Percentiles rank a stretch among this genome's conserved stretches.
phyloP scores from a whole-genome alignment of 106 monocot genomes.

The Ottelia alismoides region DNA sequence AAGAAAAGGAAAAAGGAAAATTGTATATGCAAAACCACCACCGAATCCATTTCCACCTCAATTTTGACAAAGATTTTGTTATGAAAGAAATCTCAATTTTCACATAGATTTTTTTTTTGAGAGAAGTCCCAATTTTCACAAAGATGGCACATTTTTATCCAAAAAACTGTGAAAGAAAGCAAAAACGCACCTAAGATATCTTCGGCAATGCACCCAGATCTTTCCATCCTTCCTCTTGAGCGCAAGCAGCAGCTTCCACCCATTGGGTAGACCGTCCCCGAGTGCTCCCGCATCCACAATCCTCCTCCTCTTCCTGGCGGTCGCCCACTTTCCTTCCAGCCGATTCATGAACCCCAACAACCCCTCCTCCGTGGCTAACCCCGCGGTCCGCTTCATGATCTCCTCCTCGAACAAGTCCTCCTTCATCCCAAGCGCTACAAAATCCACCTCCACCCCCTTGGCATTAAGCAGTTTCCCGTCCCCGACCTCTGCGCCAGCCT shows the following conservation, averaged over 20 bases:
- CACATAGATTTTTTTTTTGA: no score
- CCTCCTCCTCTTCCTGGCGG: conserved; percentile 42
- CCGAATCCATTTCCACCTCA: no score
- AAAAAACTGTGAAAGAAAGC: no score
- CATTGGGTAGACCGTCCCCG: conserved; percentile 40
- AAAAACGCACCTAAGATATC: conserved; percentile 43
- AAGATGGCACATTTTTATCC: no score
- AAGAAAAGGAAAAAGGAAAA: no score
- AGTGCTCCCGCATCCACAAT: conserved; percentile 31
- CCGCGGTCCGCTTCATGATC: conserved; percentile 30
- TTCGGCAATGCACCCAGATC: conserved; percentile 36
- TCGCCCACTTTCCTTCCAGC: conserved; percentile 47
- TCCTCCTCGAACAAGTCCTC: conserved; percentile 30
- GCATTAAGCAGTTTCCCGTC: conserved; percentile 23
- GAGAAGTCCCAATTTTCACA: no score
- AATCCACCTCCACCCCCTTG: conserved; percentile 20
- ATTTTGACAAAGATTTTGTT: no score
- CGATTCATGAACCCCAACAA: conserved; percentile 23
- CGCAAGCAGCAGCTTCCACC: conserved; percentile 58
- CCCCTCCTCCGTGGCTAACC: conserved; percentile 24
- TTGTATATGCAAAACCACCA: no score
- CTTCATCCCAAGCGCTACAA: conserved; percentile 22
- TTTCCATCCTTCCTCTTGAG: conserved; percentile 51
- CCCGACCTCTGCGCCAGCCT: neutral
- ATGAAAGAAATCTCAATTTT: no score